Percentiles rank a stretch among this genome's conserved stretches.
Evolutionary conservation across 176 grass and related monocot species (phyloP).

Genomic region (Otatea glauca): DNA sequence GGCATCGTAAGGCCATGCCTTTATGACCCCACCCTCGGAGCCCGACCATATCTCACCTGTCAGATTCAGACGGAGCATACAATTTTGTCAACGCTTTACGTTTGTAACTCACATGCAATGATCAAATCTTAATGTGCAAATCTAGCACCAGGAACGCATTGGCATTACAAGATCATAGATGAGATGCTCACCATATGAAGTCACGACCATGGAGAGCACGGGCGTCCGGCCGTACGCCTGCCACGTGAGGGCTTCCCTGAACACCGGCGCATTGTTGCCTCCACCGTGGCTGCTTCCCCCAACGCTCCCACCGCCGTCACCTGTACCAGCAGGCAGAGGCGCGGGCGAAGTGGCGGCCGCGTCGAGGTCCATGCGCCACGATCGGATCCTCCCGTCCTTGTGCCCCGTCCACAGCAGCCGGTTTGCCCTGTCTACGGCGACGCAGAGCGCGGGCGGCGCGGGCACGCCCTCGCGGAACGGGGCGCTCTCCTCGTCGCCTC

Average conservation of each 20-base stretch:
- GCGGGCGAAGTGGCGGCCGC: constrained; percentile 20
- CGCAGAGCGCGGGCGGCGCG: constrained; percentile 74
- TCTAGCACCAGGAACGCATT: constrained; percentile 26
- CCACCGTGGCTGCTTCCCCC: constrained; percentile 41
- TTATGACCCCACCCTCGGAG: constrained; percentile 83
- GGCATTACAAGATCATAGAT: constrained; percentile 8
- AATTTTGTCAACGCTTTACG: not conserved
- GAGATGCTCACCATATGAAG: constrained; percentile 65
- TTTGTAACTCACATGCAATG: constrained; percentile 19
- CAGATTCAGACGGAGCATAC: not conserved
- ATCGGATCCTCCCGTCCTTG: constrained; percentile 89
- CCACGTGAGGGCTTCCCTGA: constrained; percentile 85
- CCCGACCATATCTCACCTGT: constrained; percentile 96
- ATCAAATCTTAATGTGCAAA: constrained; percentile 1
- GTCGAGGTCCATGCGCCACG: constrained; percentile 74
- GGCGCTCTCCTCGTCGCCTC: constrained; percentile 83
- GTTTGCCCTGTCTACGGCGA: constrained; percentile 73
- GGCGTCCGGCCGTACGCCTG: constrained; percentile 70
- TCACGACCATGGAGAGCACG: constrained; percentile 89
- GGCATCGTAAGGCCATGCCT: constrained; percentile 89
- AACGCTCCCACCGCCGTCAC: constrained; percentile 36
- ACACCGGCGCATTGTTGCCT: constrained; percentile 44
- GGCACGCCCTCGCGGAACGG: constrained; percentile 75
- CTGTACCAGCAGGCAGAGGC: constrained; percentile 29
- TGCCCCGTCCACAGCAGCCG: constrained; percentile 86